phyloP scores from a whole-genome alignment of 106 monocot species.

The Platanthera guangdongensis region DNA sequence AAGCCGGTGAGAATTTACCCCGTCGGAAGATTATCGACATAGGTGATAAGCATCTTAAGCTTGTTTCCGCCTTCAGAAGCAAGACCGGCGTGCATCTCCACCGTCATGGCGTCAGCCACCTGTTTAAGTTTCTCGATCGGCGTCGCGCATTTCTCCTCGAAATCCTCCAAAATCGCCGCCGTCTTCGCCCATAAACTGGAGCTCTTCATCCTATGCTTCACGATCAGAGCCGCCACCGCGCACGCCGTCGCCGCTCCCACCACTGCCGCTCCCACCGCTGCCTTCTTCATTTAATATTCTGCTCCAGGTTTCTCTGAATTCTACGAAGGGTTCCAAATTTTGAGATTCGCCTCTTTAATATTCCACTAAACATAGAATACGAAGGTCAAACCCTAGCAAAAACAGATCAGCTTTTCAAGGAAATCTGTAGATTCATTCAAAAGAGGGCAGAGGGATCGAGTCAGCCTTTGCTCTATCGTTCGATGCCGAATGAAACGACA shows the following conservation, averaged over 20 bases:
- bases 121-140: conserved; percentile 63
- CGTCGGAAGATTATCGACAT: conserved; percentile 84
- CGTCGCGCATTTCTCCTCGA: conserved; percentile 65
- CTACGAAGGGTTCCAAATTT: too few relatives aligned
- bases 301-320: neutral
- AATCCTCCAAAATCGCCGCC: conserved; percentile 46
- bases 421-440: neutral
- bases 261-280: conserved; percentile 49
- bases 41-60: conserved; percentile 98
- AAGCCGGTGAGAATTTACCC: conserved; percentile 31
- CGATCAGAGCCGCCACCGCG: conserved; percentile 54
- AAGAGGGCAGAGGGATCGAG: neutral
- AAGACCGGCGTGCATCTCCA: conserved; percentile 93
- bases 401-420: neutral
- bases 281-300: conserved; percentile 37
- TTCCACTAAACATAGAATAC: neutral
- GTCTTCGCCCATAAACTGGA: conserved; percentile 36
- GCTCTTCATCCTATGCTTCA: conserved; percentile 42
- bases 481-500: neutral
- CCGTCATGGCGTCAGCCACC: conserved; percentile 88
- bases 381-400: neutral
- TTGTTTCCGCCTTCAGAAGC: conserved; percentile 74
- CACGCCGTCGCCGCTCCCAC: conserved; percentile 56
- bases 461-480: neutral
- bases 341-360: too few relatives aligned